Conservation (phyloP, 192 early-diverging fungal species). For the Funneliformis geosporum region DNA sequence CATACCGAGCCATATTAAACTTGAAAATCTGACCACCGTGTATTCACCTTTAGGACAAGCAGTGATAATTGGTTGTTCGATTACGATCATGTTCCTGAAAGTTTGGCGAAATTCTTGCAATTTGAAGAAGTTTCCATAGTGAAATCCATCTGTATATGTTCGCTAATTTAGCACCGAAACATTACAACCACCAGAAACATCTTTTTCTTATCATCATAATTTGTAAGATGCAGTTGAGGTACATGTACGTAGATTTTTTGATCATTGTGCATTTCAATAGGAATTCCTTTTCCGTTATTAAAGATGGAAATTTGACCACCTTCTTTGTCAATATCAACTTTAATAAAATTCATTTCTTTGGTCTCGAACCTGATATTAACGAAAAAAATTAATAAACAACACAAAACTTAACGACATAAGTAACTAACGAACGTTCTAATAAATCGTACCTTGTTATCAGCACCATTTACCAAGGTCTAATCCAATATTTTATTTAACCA, state of each 20-base stretch:
- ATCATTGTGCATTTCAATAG: conserved; percentile 90
- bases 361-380: conserved; percentile 65
- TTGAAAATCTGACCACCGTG: too few species aligned
- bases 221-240: conserved; percentile 97
- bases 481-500: conserved; percentile 98
- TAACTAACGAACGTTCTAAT: too few species aligned
- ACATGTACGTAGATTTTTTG: conserved; percentile 94
- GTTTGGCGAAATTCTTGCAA: conserved; percentile 78
- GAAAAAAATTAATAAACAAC: too few species aligned
- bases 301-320: conserved; percentile 80
- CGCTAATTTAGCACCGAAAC: conserved; percentile 94
- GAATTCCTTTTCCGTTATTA: conserved; percentile 96
- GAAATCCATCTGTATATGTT: conserved; percentile 97
- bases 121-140: conserved; percentile 78
- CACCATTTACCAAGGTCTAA: conserved; percentile 96
- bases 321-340: conserved; percentile 81
- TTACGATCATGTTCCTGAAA: conserved; percentile 83
- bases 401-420: too few species aligned
- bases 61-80: conserved; percentile 67
- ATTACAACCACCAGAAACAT: conserved; percentile 95
- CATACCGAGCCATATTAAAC: conserved; percentile 72
- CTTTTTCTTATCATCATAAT: conserved; percentile 93
- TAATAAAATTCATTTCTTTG: conserved; percentile 80
- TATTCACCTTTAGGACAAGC: too few species aligned
- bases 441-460: conserved; percentile 79